Base-by-base conservation (phyloP, 305 asterid species). In the Coffea humblotiana region DNA sequence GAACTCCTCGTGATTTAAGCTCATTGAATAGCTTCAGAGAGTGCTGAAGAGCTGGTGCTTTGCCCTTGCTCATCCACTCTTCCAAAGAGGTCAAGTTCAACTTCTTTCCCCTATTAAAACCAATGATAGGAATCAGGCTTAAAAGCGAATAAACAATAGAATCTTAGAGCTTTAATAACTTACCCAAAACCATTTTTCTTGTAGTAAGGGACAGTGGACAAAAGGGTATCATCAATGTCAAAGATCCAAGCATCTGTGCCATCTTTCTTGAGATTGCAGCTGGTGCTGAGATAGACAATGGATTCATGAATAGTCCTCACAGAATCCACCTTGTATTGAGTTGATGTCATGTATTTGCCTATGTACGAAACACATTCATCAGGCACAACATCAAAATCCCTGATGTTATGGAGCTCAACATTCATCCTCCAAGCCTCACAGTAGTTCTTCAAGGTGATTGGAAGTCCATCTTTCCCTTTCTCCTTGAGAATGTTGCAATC, bases 401-500 rank as follows among this genome's bases (percentile, higher is more conserved):
- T 73, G 43, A 90, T 85, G 79, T 90, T 93, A 86, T 88, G 90
- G 0, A 93, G 83, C 89, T 93, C 95, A 10, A 90, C 95, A 54
- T 93, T 90, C 88, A 91, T 88, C 81, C 95, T 82, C 97, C 97
- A 93, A n/a, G 92, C 85, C 77, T 93, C 95, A 37, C 97, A 90
- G 82, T 85, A 93, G 71, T 93, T 91, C 84, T 88, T 93, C 47
- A 90, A 75, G 2, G 90, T 89, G 89, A 91, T 91, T 32, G 84
- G 84, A 51, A 88, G 82, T 2, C 88, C 90, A 48, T 82, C 35
- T 65, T 73, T 84, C 63, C 48, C 48, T 23, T 68, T 80, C 79
- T 83, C 82, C 75, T 85, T 86, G 86, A 93, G 49, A 29, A 93
- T 90, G 92, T 86, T 90, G 93, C 97, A 90, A 37, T 90, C 91